Base-by-base conservation (phyloP, 2,329 filamentous ascomycete genomes). In the Diaporthe amygdali region DNA sequence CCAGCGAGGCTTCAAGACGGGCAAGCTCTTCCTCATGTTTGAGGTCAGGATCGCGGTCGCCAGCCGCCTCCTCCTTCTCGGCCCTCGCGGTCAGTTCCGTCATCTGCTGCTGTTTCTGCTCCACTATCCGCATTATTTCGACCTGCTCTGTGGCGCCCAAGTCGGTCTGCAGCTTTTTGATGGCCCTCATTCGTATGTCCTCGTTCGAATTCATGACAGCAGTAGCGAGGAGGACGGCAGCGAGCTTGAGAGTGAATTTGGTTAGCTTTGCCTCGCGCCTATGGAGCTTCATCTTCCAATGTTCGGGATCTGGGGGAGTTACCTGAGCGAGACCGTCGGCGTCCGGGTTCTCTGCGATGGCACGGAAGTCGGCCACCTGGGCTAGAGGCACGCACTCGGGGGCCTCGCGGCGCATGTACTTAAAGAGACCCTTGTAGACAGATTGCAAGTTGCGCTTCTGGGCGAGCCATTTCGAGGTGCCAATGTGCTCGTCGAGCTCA, bases 401-500 rank as follows among this genome's bases (percentile, higher is more conserved):
- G 73, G 87, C 86, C 67, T 87, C 81, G 61, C 85, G 83, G 66
- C 87, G 86, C 69, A 90, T 87, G 76, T 89, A 90, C 79, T 97
- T 97, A 3, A 96, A 95, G 2, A 99, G 86, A 14, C 89, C 84
- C 80, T 98, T 98, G 72, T 98, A 88, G 25, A 97, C 91, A 2
- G 94, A 92, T 80, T 99, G 98, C 4, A 97, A 94, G 78, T 99
- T 96, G 63, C 96, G 92, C 22, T 94, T 91, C 82, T 97, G 97
- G 85, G 84, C 82, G 70, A 87, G 78, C 76, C 85, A 84, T 72
- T 82, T 79, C 59, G 83, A 82, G 37, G 82, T 80, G 66, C 82
- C 80, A 56, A 82, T 79, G 72, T 79, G 84, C 56, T 83, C 81
- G 70, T 89, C 85, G 69, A 91, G 85, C 72, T 88, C 84, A 0